Percentiles rank a stretch among this genome's conserved stretches.
These are phyloP conservation scores for Metschnikowia kunwiensis DNA, from an alignment of 805 yeast species.

Conservation along the genomic window DNA sequence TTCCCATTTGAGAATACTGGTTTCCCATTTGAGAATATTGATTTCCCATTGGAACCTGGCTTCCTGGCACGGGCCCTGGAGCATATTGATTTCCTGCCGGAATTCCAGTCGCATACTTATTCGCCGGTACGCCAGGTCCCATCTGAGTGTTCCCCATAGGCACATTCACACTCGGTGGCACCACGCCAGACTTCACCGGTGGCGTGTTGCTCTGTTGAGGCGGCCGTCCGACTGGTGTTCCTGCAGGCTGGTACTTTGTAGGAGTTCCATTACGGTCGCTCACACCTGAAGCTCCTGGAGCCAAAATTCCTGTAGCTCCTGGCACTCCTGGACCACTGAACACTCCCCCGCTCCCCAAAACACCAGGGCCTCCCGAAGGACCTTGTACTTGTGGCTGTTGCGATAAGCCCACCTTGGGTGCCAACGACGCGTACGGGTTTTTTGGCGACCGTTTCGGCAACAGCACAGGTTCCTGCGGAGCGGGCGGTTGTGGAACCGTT, in stretches of 20 bases:
- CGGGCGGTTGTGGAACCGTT: constrained; percentile 10
- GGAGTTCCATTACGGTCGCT: too few species aligned
- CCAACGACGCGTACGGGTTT: constrained; percentile 31
- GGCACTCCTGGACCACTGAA: neutral
- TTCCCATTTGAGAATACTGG: too few species aligned
- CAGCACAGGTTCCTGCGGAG: constrained; percentile 10
- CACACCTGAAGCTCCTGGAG: neutral
- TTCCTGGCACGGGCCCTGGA: neutral
- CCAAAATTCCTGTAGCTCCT: neutral
- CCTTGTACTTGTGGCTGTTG: constrained; percentile 4
- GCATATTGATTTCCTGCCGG: constrained; percentile 1
- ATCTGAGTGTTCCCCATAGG: neutral
- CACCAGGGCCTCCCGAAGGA: neutral
- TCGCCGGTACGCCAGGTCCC: too few species aligned
- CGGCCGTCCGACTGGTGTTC: constrained; percentile 1
- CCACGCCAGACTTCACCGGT: constrained; percentile 5
- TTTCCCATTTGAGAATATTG: too few species aligned
- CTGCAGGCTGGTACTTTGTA: constrained; percentile 13
- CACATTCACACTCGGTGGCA: constrained; percentile 11
- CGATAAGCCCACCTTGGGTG: constrained; percentile 11
- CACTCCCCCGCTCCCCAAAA: too few species aligned
- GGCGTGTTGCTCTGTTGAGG: constrained; percentile 4
- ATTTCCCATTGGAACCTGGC: too few species aligned
- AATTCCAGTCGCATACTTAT: constrained; percentile 3
- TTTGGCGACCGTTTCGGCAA: constrained; percentile 24